Base-by-base conservation (phyloP, 2,329 filamentous ascomycete genomes). In the Diaporthe citriasiana region DNA sequence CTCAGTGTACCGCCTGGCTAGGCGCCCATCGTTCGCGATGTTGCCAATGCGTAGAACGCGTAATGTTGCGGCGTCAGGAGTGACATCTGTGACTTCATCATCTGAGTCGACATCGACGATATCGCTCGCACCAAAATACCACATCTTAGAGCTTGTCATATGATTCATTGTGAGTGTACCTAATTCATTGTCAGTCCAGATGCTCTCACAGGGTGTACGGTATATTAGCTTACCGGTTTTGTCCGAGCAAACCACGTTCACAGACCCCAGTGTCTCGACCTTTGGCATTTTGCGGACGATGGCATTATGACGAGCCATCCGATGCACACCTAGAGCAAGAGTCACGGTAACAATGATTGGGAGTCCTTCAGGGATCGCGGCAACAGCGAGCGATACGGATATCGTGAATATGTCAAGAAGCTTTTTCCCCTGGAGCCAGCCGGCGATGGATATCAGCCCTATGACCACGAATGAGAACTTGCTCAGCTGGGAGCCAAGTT, bases 291-390 rank as follows among this genome's bases (percentile, higher is more conserved):
- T 93, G 78, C 97, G 93, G 75, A 99, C 96, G 82, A 99, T 99
- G 12, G 97, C 97, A 81, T 97, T 94, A 79, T 96, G 92, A 80
- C 92, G 95, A 75, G 97, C 97, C 97, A 99, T 99, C 73, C 97
- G 92, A 80, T 99, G 91, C 12, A 99, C 97, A 19, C 97, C 97
- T 19, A 99, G 88, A 51, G 97, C 97, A 72, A 99, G 88, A 0
- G 97, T 99, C 45, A 99, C 97, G 0, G 97, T 99, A 40, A 99
- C 97, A 79, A 99, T 99, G 80, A 99, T 99, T 0, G 97, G 97
- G 8, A 99, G 87, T 27, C 97, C 97, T 85, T 98, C 96, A 0
- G 96, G 96, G 78, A 98, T 98, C 22, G 96, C 96, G 55, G 97
- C 97, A 13, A 99, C 97, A 35, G 97, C 97, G 51, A 99, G 89